These are phyloP conservation scores for Candida buenavistaensis DNA, from an alignment of 1,139 yeast species.

Conservation along the genomic window DNA sequence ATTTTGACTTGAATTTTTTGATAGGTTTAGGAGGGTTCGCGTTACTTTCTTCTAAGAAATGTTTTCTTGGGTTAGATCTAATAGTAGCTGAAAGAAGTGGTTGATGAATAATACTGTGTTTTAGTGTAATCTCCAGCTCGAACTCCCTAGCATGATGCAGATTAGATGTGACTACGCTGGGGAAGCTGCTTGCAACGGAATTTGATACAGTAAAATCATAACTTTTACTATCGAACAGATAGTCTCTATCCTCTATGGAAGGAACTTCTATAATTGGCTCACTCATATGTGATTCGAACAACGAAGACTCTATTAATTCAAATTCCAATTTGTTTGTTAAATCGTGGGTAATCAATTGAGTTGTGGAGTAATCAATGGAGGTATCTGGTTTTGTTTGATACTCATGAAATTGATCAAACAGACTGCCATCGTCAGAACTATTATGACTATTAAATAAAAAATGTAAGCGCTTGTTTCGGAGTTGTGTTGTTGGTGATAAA, in stretches of 20 bases:
- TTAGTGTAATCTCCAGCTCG: constrained; percentile 1
- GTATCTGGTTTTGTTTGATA: background rate
- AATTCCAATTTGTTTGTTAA: constrained; percentile 14
- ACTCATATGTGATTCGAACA: constrained; percentile 2
- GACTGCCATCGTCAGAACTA: background rate
- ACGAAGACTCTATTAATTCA: constrained; percentile 10
- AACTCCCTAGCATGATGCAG: constrained; percentile 6
- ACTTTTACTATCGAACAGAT: constrained; percentile 1
- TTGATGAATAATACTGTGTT: no score
- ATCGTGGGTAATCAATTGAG: constrained; percentile 12
- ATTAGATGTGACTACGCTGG: constrained; percentile 2
- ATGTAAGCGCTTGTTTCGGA: constrained; percentile 12
- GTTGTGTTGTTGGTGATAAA: constrained; percentile 3
- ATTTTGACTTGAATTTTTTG: constrained; percentile 14
- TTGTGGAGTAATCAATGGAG: constrained; percentile 11
- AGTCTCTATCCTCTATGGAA: background rate
- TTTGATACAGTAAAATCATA: constrained; percentile 1
- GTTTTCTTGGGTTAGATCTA: constrained; percentile 1
- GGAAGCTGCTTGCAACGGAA: constrained; percentile 5
- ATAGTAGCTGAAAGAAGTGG: no score
- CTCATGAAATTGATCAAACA: background rate
- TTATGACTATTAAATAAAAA: constrained; percentile 7
- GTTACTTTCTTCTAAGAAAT: background rate
- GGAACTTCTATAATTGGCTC: background rate
- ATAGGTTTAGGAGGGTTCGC: constrained; percentile 8